Conservation (phyloP, 2,329 filamentous ascomycete genomes). For the Capronia americana region DNA sequence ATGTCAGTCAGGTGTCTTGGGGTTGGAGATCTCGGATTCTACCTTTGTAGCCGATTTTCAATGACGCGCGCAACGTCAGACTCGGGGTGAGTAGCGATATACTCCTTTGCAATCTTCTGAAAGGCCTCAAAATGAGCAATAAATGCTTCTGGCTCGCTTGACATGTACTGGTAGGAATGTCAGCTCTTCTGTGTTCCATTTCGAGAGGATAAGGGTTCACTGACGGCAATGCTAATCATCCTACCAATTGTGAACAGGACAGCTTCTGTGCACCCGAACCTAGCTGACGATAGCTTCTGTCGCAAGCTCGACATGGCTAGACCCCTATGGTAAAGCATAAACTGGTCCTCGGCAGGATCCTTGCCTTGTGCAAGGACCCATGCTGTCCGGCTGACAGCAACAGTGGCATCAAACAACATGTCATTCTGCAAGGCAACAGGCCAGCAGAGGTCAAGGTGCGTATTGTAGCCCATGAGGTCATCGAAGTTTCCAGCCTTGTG, state of each 20-base stretch:
- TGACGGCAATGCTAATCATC: conserved; percentile 30
- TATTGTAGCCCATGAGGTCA: conserved; percentile 27
- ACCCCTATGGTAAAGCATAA: conserved; percentile 29
- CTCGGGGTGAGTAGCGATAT: conserved; percentile 23
- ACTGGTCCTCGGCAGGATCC: conserved; percentile 19
- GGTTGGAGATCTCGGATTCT: not conserved
- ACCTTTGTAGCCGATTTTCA: conserved; percentile 24
- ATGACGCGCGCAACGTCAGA: conserved; percentile 26
- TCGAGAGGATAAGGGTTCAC: not conserved
- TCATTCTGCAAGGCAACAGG: conserved; percentile 31
- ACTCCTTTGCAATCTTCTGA: conserved; percentile 15
- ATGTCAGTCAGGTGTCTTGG: not conserved
- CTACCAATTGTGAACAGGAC: conserved; percentile 29
- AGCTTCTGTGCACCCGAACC: conserved; percentile 6
- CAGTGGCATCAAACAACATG: conserved; percentile 32
- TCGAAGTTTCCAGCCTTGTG: conserved; percentile 27
- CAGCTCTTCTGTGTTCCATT: not conserved
- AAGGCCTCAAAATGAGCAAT: conserved; percentile 29
- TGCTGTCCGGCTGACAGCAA: conserved; percentile 29
- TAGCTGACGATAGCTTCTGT: conserved; percentile 6
- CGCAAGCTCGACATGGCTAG: conserved; percentile 25
- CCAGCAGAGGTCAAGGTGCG: conserved; percentile 33
- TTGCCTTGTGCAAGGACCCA: conserved; percentile 21
- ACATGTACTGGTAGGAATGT: conserved; percentile 28
- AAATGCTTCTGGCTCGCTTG: conserved; percentile 27